Evolutionary conservation across 2,329 filamentous ascomycete species (phyloP), one percentile per base, ranked within the genome.

Genomic region (Emericellopsis cladophorae): DNA sequence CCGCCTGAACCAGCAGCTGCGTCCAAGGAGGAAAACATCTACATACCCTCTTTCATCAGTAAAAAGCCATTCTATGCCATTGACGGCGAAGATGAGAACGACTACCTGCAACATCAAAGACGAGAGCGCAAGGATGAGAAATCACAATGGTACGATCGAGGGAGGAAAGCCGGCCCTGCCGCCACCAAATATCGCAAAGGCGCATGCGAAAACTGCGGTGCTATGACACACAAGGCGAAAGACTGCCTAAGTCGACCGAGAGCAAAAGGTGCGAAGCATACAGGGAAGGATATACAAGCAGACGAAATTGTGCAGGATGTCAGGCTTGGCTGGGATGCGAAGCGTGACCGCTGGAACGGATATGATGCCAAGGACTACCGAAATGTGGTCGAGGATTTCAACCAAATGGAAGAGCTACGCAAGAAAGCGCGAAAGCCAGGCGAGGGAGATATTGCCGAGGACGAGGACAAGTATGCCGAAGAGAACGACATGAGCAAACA

Each of bases 151-250:
- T 94, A 95, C 64, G 85, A 94, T 45, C 82, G 92, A 35, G 88
- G 88, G 40, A 83, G 84, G 64, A 90, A 86, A 57, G 65, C 76
- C 10, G 88, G 85, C 0, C 86, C 87, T 4, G 88, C 88, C 1
- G 88, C 90, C 39, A 98, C 92, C 49, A 98, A 95, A 57, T 98
- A 85, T 59, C 85, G 93, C 49, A 98, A 96, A 67, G 92, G 93
- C 55, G 90, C 92, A 40, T 98, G 92, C 65, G 90, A 96, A 63
- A 98, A 98, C 64, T 98, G 92, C 66, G 92, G 92, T 53, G 82
- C 88, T 43, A 93, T 96, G 84, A 88, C 85, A 48, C 92, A 98
- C 65, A 94, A 94, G 64, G 83, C 79, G 40, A 95, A 94, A 57
- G 90, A 96, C 55, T 98, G 92, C 56, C 65, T 98, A 39, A 87